Base-by-base conservation (phyloP, 1,284 basidiomycete genomes). In the Coriolopsis trogii region DNA sequence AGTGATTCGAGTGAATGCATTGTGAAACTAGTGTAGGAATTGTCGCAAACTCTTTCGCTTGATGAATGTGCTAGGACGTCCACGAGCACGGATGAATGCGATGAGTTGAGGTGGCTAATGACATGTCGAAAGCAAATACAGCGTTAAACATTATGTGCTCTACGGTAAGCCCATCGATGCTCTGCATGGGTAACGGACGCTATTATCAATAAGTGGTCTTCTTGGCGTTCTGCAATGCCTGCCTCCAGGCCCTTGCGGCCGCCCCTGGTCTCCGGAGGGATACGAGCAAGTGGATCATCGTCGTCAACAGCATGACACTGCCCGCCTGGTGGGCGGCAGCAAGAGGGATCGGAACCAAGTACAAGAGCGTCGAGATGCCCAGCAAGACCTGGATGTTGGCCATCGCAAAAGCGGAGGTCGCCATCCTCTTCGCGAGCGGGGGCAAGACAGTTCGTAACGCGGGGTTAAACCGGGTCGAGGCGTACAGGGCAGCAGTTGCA, bases 281-380 rank as follows among this genome's bases (percentile, higher is more conserved):
- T 8, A 91, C 78, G 4, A 90, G 74, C 2, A 95, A 68, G 46
- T 93, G 91, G 13, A 95, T 72, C 75, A 95, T 84, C 13, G 89
- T 82, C n/a, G 89, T 94, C 26, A 99, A 73, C 13, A 99, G 75
- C 37, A 90, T 81, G 6, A 99, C 87, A 62, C 93, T 93, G 8
- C 96, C 96, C 0, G 93, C 95, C 70, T 99, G 97, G 69, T 99
- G 97, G 31, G 89, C 82, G 8, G 95, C 91, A 1, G 97, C 97
- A 2, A 99, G 75, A 1, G 92, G 90, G 4, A 95, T 83, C 0
- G 97, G 97, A 0, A 99, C 97, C 55, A 99, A 81, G 71, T 97
- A 97, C 25, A 98, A 70, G 15, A 99, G 75, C 0, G 97, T 99
- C 12, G 88, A 85, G 55, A 99, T 93, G 2, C 97, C 97, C 18